Evolutionary conservation across 2,329 filamentous ascomycete genomes (phyloP).

Genomic region (Scytalidium sp.): DNA sequence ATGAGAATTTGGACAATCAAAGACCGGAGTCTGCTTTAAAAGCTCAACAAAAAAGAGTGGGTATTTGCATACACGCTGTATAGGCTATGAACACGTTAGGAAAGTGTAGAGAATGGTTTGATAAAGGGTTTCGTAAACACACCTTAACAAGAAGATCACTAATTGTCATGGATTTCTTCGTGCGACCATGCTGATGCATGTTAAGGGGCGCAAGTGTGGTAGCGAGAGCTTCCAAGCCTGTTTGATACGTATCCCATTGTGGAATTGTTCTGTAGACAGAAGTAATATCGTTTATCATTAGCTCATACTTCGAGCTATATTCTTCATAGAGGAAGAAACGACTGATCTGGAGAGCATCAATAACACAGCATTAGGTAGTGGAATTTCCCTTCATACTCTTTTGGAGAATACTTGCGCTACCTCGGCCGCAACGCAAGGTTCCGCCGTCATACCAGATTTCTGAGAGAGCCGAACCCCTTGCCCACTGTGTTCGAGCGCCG

Average conservation of each 20-base stretch:
- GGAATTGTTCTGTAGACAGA: conserved; percentile 65
- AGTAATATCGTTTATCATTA: conserved; percentile 76
- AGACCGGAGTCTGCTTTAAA: conserved; percentile 76
- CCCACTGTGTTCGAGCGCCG: conserved; percentile 29
- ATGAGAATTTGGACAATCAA: conserved; percentile 81
- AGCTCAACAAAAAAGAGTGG: conserved; percentile 83
- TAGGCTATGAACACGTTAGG: conserved; percentile 57
- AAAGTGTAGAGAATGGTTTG: conserved; percentile 5
- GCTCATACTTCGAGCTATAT: conserved; percentile 85
- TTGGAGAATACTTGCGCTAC: conserved; percentile 59
- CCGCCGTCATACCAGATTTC: conserved; percentile 50
- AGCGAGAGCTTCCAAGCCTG: conserved; percentile 79
- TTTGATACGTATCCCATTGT: conserved; percentile 77
- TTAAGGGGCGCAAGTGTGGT: conserved; percentile 71
- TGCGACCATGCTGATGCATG: conserved; percentile 51
- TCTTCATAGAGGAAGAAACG: conserved; percentile 87
- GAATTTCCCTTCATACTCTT: conserved; percentile 41
- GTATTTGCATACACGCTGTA: conserved; percentile 90
- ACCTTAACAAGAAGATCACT: conserved; percentile 91
- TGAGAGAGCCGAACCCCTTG: conserved; percentile 41
- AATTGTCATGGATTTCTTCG: conserved; percentile 76
- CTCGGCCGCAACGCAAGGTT: conserved; percentile 57
- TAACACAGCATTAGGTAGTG: conserved; percentile 2
- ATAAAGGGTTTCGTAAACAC: neutral
- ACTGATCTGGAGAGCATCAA: conserved; percentile 55